A percentile compares a stretch with the other conserved stretches of the same genome.
phyloP scores from a whole-genome alignment of 768 basidiomycete species.

The Chalciporus piperatus region DNA sequence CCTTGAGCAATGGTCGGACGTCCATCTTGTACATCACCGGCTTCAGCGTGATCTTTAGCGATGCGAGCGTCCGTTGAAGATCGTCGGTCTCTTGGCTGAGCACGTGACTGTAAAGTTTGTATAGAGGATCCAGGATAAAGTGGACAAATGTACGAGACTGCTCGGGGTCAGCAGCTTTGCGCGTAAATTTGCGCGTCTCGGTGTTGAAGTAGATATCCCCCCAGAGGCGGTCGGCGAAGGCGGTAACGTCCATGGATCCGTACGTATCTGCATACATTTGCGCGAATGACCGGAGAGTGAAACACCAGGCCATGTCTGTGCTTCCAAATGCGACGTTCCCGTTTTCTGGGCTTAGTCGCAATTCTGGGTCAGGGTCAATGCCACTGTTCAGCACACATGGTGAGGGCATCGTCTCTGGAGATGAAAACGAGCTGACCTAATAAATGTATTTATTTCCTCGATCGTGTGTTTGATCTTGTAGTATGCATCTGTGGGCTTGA shows the following conservation, averaged over 20 bases:
- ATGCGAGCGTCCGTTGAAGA: constrained; percentile 73
- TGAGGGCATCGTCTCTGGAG: not conserved
- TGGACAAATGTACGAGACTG: constrained; percentile 85
- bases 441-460: constrained; percentile 96
- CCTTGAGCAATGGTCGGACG: constrained; percentile 90
- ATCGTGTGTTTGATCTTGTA: constrained; percentile 99
- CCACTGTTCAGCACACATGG: constrained; percentile 38
- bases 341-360: constrained; percentile 88
- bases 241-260: constrained; percentile 77
- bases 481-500: constrained; percentile 95
- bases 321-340: constrained; percentile 98
- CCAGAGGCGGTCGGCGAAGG: constrained; percentile 92
- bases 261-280: constrained; percentile 95
- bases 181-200: constrained; percentile 83
- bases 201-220: constrained; percentile 95
- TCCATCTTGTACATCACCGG: constrained; percentile 99
- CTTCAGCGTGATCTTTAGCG: constrained; percentile 82
- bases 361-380: constrained; percentile 85
- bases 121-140: constrained; percentile 93
- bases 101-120: constrained; percentile 95
- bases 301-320: constrained; percentile 97
- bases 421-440: constrained; percentile 56
- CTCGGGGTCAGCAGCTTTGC: constrained; percentile 75
- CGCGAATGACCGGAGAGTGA: constrained; percentile 91
- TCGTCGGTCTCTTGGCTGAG: constrained; percentile 91